These are phyloP conservation scores for Dothistroma septosporum DNA, from an alignment of 2,329 filamentous ascomycete species.

Conservation along the genomic window DNA sequence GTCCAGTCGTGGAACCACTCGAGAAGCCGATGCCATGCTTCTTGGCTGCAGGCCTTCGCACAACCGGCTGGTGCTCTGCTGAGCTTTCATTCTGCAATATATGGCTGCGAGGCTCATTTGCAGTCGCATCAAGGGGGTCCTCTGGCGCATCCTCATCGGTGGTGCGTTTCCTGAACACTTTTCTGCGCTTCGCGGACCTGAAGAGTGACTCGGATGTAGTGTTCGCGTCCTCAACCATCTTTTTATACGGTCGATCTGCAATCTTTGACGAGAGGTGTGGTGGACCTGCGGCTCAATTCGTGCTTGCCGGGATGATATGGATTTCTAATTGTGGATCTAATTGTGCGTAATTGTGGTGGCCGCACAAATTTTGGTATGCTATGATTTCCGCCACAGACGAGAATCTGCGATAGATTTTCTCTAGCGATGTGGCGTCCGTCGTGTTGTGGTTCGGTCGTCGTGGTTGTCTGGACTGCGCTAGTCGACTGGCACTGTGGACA, in stretches of 20 bases:
- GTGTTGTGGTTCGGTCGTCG: too few species aligned
- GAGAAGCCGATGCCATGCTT: constrained; percentile 32
- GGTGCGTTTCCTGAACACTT: constrained; percentile 46
- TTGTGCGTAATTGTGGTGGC: neutral
- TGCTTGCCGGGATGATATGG: neutral
- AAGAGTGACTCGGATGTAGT: constrained; percentile 36
- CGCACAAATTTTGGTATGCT: neutral
- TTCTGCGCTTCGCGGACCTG: constrained; percentile 49
- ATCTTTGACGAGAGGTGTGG: neutral
- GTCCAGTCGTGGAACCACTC: constrained; percentile 5
- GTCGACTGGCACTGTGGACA: too few species aligned
- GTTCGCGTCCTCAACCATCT: constrained; percentile 7
- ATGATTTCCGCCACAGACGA: neutral
- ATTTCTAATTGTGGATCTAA: constrained; percentile 4
- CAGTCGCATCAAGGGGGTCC: constrained; percentile 6
- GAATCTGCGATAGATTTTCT: neutral
- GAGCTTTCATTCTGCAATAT: neutral
- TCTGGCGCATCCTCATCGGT: constrained; percentile 25
- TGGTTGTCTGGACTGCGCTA: too few species aligned
- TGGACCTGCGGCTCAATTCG: neutral
- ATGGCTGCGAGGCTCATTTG: neutral
- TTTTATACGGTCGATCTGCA: neutral
- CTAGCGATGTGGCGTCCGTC: too few species aligned
- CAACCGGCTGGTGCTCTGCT: neutral
- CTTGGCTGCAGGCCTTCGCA: constrained; percentile 19